Percentiles rank a stretch among this genome's conserved stretches.
Evolutionary conservation across 495 filamentous ascomycete species (phyloP).

Genomic region (Neurospora sp.): DNA sequence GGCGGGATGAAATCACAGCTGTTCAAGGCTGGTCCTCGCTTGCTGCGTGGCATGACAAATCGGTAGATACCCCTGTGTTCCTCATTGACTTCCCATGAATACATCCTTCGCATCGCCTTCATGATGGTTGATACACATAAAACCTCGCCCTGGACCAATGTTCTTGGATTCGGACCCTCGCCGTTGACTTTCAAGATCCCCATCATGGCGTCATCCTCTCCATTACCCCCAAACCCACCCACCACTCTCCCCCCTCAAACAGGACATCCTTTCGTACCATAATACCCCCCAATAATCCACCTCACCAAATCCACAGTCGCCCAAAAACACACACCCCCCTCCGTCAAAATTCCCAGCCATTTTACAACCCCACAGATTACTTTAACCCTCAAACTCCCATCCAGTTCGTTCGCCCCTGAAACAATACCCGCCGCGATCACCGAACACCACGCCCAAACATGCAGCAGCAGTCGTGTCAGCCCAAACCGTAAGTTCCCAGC

Average conservation of each 20-base stretch:
- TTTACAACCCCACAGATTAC: neutral
- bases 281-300: neutral
- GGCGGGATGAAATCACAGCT: no score
- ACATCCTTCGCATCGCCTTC: neutral
- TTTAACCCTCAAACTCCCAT: neutral
- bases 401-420: neutral
- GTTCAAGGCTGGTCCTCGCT: no score
- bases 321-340: neutral
- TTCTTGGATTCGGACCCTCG: no score
- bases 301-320: neutral
- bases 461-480: neutral
- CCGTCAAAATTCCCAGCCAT: neutral
- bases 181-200: no score
- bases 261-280: neutral
- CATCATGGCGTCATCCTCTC: no score
- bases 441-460: neutral
- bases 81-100: neutral
- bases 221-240: no score
- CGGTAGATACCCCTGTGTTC: neutral
- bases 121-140: neutral
- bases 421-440: accelerated
- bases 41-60: neutral
- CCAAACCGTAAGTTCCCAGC: neutral
- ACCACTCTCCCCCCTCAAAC: neutral
- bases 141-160: neutral